phyloP scores from a whole-genome alignment of 371 early-diverging fungal species.

The Mucor circinelloides region DNA sequence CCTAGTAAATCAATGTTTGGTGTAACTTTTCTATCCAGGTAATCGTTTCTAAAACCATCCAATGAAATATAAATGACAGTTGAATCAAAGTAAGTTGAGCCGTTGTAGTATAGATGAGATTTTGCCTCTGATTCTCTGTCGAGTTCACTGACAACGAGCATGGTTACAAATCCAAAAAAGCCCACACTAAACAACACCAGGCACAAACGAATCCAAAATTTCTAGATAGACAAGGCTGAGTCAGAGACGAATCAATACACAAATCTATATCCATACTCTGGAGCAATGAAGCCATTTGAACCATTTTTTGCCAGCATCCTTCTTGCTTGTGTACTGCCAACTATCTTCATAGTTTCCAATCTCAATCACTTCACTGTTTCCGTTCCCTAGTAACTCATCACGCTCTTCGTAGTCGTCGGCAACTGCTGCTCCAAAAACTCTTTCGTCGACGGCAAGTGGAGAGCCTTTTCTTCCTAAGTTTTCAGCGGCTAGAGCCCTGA shows the following conservation, averaged over 20 bases:
- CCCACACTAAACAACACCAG: neutral
- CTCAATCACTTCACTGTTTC: slow-evolving; percentile 11
- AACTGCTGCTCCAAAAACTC: slow-evolving; percentile 11
- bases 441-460: neutral
- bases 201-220: neutral
- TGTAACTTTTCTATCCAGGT: slow-evolving; percentile 72
- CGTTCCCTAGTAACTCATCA: neutral
- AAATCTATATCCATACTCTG: neutral
- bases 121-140: neutral
- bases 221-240: neutral
- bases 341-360: slow-evolving; percentile 5
- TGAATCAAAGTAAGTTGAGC: slow-evolving; percentile 66
- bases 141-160: neutral
- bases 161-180: neutral
- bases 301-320: neutral
- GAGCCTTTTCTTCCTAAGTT: neutral
- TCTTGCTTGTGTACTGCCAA: neutral
- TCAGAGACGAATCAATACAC: neutral
- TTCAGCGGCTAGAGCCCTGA: neutral
- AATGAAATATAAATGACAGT: slow-evolving; percentile 83
- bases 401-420: neutral
- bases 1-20: slow-evolving; percentile 67
- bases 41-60: slow-evolving; percentile 88
- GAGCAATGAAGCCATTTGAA: neutral
- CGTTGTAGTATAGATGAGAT: slow-evolving; percentile 49